Evolutionary conservation across 2,329 filamentous ascomycete species (phyloP).

Genomic region (Apiospora malaysiana): DNA sequence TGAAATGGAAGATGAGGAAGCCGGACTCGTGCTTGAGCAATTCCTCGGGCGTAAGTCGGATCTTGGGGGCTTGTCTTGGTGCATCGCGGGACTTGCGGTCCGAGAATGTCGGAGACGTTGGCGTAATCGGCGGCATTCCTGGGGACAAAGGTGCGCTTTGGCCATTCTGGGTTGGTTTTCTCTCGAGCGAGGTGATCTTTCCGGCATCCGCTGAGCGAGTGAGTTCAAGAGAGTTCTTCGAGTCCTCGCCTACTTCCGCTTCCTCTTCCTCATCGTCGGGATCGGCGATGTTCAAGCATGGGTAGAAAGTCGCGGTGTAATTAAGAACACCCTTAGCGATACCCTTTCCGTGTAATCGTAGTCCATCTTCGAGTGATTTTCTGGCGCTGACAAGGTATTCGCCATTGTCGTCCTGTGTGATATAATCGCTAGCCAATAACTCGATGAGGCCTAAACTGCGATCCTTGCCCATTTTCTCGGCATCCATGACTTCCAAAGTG

Average conservation of each 20-base stretch:
- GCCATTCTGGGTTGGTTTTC: constrained; percentile 34
- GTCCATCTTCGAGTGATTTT: constrained; percentile 71
- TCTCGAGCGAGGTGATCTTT: constrained; percentile 49
- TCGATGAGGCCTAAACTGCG: constrained; percentile 85
- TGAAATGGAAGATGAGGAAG: constrained; percentile 90
- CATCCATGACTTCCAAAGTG: constrained; percentile 93
- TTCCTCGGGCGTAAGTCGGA: constrained; percentile 80
- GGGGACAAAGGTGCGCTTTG: constrained; percentile 36
- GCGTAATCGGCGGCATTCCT: constrained; percentile 47
- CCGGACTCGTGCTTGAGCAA: constrained; percentile 87
- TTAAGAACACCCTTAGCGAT: constrained; percentile 79
- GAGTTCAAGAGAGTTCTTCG: constrained; percentile 40
- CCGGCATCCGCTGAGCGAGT: constrained; percentile 47
- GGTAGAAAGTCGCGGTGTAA: constrained; percentile 89
- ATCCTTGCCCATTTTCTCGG: constrained; percentile 90
- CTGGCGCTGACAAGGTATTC: constrained; percentile 81
- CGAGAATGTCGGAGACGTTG: constrained; percentile 42
- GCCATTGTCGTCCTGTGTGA: constrained; percentile 77
- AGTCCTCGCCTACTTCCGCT: constrained; percentile 46
- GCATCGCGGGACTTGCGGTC: constrained; percentile 56
- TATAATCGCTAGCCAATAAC: constrained; percentile 77
- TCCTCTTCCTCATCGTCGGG: constrained; percentile 77
- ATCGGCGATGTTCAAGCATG: constrained; percentile 84
- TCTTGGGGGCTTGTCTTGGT: constrained; percentile 70
- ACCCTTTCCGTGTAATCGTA: constrained; percentile 76